phyloP scores from a whole-genome alignment of 2,329 filamentous ascomycete species.

The Amauroascus verrucosus region DNA sequence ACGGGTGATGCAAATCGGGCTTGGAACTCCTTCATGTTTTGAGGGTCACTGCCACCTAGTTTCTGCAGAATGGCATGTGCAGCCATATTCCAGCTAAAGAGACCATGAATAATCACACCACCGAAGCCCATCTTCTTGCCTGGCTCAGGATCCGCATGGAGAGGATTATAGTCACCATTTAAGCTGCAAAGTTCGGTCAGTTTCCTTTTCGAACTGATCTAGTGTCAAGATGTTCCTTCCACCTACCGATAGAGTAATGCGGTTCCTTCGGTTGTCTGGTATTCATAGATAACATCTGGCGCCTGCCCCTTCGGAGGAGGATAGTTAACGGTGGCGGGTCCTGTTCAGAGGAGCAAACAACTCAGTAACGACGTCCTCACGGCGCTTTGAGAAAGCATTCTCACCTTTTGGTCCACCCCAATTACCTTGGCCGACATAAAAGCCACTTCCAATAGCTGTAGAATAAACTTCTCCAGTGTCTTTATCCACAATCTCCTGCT shows the following conservation, averaged over 20 bases:
- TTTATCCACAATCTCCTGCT: constrained; percentile 65
- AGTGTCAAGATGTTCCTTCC: not conserved
- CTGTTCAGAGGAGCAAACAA: constrained; percentile 17
- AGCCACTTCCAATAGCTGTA: constrained; percentile 58
- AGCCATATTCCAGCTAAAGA: constrained; percentile 77
- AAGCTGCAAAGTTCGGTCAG: constrained; percentile 42
- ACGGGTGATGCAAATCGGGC: constrained; percentile 80
- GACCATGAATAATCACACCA: constrained; percentile 77
- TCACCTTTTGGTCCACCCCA: constrained; percentile 85
- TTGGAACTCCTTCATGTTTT: constrained; percentile 79
- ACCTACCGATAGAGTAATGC: constrained; percentile 59
- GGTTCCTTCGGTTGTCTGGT: constrained; percentile 62
- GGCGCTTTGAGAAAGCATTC: constrained; percentile 10
- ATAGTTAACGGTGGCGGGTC: constrained; percentile 64
- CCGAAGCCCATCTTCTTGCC: constrained; percentile 85
- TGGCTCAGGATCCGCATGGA: constrained; percentile 77
- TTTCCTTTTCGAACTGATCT: not conserved
- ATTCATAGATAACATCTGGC: constrained; percentile 59
- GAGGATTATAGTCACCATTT: constrained; percentile 90
- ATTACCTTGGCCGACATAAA: constrained; percentile 68
- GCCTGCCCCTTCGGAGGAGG: constrained; percentile 61
- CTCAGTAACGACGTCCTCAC: not conserved
- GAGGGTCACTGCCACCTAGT: constrained; percentile 65
- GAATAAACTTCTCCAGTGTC: constrained; percentile 59
- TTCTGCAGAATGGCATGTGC: constrained; percentile 62